Base-by-base conservation (phyloP, 2,329 filamentous ascomycete species). In the Hypoxylon sp. region DNA sequence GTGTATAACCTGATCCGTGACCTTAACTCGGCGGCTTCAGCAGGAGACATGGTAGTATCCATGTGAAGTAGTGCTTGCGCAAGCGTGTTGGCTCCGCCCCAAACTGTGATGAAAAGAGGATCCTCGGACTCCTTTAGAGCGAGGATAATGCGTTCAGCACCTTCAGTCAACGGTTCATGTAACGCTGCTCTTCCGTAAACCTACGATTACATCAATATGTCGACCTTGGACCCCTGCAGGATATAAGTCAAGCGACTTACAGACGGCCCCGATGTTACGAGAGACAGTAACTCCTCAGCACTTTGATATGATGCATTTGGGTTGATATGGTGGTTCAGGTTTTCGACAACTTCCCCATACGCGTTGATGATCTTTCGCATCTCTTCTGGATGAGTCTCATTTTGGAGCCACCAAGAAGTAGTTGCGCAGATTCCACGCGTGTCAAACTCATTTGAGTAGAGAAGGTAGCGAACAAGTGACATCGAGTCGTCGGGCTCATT, bases 401-500 rank as follows among this genome's bases (percentile, higher is more conserved):
- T 62, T 4, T 49, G 30, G 1, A 62, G 51, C 60, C 51, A 63
- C 41, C 21, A 56, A 7, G 51, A 63, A 17, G 60, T 56, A 11
- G 52, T 57, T 25, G 51, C 51, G 10, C 51, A 56, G 21, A 63
- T 50, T 17, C 43, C 51, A 13, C 32, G 30, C 2, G 32, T 63
- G 34, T 57, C 51, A 28, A 63, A 56, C 45, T 50, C 60, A 17
- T 63, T 57, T 5, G 51, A 56, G 25, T 57, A 63, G 2, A 57
- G 32, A 13, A 57, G 60, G 17, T 56, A 57, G 4, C 60, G 51
- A 14, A 63, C 34, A 14, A 60, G 63, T 5, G 56, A 60, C 56
- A 65, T 65, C 3, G 56, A 61, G 21, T 61, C 63, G 10, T 65
- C 63, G 2, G 49, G 56, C 17, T 65, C 50, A 5, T 64, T 64